Base-by-base conservation (phyloP, 208 protist genomes). In the Leishmania guyanensis region DNA sequence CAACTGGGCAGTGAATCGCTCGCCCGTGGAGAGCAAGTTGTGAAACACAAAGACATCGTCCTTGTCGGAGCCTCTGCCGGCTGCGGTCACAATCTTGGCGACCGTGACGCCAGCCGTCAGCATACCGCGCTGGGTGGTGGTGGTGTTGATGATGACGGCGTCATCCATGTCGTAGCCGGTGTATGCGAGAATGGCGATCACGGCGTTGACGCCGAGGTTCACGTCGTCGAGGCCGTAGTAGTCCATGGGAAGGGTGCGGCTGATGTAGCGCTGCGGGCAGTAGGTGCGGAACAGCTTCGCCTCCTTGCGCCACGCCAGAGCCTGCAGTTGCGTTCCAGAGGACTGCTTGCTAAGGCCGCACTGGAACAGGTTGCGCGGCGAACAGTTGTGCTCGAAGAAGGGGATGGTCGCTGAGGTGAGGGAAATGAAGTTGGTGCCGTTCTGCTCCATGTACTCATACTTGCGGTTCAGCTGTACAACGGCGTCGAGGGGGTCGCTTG, bases 141-240 rank as follows among this genome's bases (percentile, higher is more conserved):
- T 95, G 88, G 99, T 99, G 91, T 99, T 99, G 78, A 99, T 88
- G 69, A 99, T 99, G 78, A 99, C 98, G 33, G 99, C 99, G 88
- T 99, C 99, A 88, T 99, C 99, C 99, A 99, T 99, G 92, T 99
- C 99, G 89, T 99, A 99, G 74, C 98, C 99, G 8, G 99, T 99
- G 95, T 99, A 99, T 29, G 99, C 96, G 79, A 99, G 91, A 76
- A 99, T 99, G 39, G 99, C 99, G 53, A 99, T 97, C n/a, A 99
- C 92, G 26, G 99, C 99, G 90, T 99, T 99, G 10, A 97, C 96
- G 71, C 99, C 99, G 46, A 97, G 87, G 74, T 99, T 98, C 80
- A 99, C 99, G 66, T 99, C 95, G 89, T 99, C 98, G 62, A 99
- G 86, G 82, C 86, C 62, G 84, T 98, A 99, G 74, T 96, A 93